Conservation (phyloP, 1,139 yeast species). For the Kodamaea arcana region DNA sequence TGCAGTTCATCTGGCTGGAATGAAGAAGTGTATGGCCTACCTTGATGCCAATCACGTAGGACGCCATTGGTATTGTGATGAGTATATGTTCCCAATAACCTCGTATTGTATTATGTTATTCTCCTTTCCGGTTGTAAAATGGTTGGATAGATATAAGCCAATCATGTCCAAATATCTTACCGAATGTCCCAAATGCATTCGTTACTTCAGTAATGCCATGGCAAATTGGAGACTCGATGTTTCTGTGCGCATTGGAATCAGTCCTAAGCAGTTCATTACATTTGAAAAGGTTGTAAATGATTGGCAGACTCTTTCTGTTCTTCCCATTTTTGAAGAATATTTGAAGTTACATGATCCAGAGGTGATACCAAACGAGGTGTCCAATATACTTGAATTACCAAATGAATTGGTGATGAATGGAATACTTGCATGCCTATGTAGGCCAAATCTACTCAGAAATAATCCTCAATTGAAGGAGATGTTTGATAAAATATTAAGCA, state of each 20-base stretch:
- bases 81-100: conserved; percentile 42
- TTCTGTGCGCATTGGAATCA: conserved; percentile 46
- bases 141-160: conserved; percentile 40
- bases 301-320: conserved; percentile 6
- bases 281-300: conserved; percentile 20
- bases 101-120: conserved; percentile 55
- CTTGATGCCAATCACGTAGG: conserved; percentile 17
- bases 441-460: conserved; percentile 46
- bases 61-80: conserved; percentile 57
- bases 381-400: too few relatives aligned
- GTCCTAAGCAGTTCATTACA: conserved; percentile 24
- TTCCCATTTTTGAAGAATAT: neutral
- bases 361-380: neutral
- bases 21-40: conserved; percentile 23
- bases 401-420: too few relatives aligned
- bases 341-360: neutral
- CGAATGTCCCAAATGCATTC: conserved; percentile 50
- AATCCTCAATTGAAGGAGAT: conserved; percentile 24
- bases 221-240: conserved; percentile 50
- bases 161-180: conserved; percentile 35
- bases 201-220: conserved; percentile 50
- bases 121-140: conserved; percentile 49
- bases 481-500: conserved; percentile 4
- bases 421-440: conserved; percentile 41
- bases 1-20: conserved; percentile 24